Conservation (phyloP, 1,284 basidiomycete species). For the Cryptococcus hybrid region DNA sequence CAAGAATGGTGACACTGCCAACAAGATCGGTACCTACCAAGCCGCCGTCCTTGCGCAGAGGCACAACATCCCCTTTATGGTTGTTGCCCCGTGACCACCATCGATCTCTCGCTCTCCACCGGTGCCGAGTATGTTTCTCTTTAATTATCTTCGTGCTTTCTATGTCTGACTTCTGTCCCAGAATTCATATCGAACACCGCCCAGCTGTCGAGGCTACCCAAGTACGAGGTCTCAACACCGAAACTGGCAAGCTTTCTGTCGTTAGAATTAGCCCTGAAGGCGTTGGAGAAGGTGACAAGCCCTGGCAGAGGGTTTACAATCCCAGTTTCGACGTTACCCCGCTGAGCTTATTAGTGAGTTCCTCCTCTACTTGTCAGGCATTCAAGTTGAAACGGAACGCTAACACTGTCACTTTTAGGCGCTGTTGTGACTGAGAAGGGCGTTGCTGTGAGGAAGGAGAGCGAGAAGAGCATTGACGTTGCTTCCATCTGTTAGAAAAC, state of each 20-base stretch:
- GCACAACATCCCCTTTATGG: slow-evolving; percentile 82
- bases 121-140: slow-evolving; percentile 61
- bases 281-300: slow-evolving; percentile 43
- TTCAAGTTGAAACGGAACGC: slow-evolving; percentile 32
- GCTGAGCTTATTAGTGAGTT: slow-evolving; percentile 60
- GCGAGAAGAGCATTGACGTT: slow-evolving; percentile 45
- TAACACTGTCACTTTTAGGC: slow-evolving; percentile 15
- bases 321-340: slow-evolving; percentile 90
- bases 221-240: slow-evolving; percentile 62
- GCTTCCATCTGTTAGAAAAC: slow-evolving; percentile 30
- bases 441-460: slow-evolving; percentile 60
- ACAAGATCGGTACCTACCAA: slow-evolving; percentile 92
- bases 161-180: slow-evolving; percentile 36
- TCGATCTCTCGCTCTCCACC: slow-evolving; percentile 73
- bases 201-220: slow-evolving; percentile 81
- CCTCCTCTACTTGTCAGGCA: slow-evolving; percentile 45
- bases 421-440: slow-evolving; percentile 90
- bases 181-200: slow-evolving; percentile 89
- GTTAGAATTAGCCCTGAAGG: slow-evolving; percentile 50
- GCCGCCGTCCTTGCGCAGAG: slow-evolving; percentile 81
- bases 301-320: slow-evolving; percentile 66
- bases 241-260: slow-evolving; percentile 43
- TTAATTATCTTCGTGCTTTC: not conserved
- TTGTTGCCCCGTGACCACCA: slow-evolving; percentile 82
- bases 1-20: slow-evolving; percentile 87